Evolutionary conservation across 2,329 filamentous ascomycete species (phyloP).

Genomic region (Nannizziopsis arthrosporioides): DNA sequence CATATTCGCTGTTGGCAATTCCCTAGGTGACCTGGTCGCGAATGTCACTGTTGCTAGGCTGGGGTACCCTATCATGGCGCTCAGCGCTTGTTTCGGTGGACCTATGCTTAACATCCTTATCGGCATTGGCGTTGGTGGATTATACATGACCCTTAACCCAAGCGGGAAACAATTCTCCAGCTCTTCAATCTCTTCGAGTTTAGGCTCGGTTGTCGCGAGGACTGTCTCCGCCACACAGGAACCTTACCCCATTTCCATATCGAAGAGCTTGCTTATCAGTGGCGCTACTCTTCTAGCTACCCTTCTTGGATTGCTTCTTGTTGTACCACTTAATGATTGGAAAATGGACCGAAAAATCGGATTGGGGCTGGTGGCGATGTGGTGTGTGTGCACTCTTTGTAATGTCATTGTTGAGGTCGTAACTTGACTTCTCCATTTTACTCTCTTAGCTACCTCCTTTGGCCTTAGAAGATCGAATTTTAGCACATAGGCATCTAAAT

Average conservation of each 20-base stretch:
- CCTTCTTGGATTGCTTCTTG: constrained; percentile 62
- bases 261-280: constrained; percentile 72
- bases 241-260: constrained; percentile 73
- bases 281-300: constrained; percentile 74
- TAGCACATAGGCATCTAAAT: neutral
- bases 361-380: constrained; percentile 65
- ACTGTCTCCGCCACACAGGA: constrained; percentile 21
- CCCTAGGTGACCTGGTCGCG: constrained; percentile 82
- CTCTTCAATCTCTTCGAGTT: constrained; percentile 33
- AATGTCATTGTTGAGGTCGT: constrained; percentile 70
- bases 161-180: constrained; percentile 60
- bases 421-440: neutral
- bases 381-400: constrained; percentile 64
- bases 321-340: constrained; percentile 79
- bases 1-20: constrained; percentile 93
- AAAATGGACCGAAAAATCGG: constrained; percentile 73
- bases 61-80: constrained; percentile 92
- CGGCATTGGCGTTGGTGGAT: constrained; percentile 81
- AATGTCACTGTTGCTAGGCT: constrained; percentile 88
- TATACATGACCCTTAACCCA: constrained; percentile 73
- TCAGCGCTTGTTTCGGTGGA: constrained; percentile 91
- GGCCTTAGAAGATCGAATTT: neutral
- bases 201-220: constrained; percentile 10
- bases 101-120: constrained; percentile 96
- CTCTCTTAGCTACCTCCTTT: neutral